A percentile compares a stretch with the other conserved stretches of the same genome.
Conservation (phyloP, 345 rosid species). For the Eucalyptus guilfoylei region DNA sequence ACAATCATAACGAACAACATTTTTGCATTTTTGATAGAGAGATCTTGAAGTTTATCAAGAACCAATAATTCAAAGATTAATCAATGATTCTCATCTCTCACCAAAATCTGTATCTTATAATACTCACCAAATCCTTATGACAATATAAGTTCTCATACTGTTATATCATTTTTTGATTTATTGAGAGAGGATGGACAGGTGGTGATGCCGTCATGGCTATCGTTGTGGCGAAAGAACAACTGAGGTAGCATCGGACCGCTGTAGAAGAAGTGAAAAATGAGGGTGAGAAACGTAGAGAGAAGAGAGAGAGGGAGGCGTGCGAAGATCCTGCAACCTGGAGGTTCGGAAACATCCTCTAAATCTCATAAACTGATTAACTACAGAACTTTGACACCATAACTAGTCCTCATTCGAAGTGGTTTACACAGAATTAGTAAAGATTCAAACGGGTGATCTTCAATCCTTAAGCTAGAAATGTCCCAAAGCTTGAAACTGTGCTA, state of each 20-base stretch:
- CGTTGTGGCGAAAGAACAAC: neutral
- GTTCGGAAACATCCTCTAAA: neutral
- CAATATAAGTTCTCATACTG: too few relatives aligned
- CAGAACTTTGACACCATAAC: neutral
- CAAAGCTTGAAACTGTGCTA: too few relatives aligned
- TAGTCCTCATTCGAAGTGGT: neutral
- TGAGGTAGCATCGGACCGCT: neutral
- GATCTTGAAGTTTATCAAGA: neutral
- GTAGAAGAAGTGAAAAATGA: neutral
- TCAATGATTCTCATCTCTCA: neutral
- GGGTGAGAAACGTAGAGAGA: neutral
- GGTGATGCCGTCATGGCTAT: neutral
- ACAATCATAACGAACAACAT: too few relatives aligned
- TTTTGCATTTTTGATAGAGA: neutral
- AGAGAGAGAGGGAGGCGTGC: neutral
- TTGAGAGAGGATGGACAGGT: neutral
- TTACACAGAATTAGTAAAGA: too few relatives aligned
- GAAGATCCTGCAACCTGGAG: neutral
- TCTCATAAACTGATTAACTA: neutral
- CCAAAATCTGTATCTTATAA: too few relatives aligned
- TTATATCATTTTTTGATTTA: neutral
- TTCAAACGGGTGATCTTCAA: too few relatives aligned
- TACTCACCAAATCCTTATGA: neutral
- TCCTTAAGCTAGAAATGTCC: too few relatives aligned
- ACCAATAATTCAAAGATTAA: too few relatives aligned